These are phyloP conservation scores for Scytalidium sp. DNA, from an alignment of 2,329 filamentous ascomycete species.

Conservation along the genomic window DNA sequence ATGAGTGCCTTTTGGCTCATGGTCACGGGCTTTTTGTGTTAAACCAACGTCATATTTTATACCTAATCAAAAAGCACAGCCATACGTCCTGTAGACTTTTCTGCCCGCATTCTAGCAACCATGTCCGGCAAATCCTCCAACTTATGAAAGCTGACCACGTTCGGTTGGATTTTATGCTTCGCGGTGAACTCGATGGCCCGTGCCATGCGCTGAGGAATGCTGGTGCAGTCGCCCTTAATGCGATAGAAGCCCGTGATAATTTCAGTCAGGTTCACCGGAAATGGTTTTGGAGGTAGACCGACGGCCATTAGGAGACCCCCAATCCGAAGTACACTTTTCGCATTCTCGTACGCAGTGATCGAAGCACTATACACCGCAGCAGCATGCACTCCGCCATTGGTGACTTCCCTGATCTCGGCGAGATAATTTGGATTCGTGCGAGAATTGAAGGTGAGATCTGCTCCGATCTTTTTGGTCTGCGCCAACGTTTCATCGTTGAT, in stretches of 20 bases:
- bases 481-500: conserved; percentile 1
- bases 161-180: conserved; percentile 5
- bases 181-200: conserved; percentile 1
- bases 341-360: neutral
- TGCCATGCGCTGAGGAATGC: neutral
- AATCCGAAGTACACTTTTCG: conserved; percentile 1
- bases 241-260: neutral
- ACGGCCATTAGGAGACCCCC: conserved; percentile 6
- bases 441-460: conserved; percentile 3
- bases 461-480: conserved; percentile 1
- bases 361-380: conserved; percentile 2
- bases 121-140: conserved; percentile 4
- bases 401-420: conserved; percentile 1
- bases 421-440: neutral
- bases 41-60: too few species aligned
- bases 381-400: neutral
- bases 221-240: conserved; percentile 4
- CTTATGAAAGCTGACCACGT: conserved; percentile 1
- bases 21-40: too few species aligned
- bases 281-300: conserved; percentile 1
- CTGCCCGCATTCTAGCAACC: conserved; percentile 1
- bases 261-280: conserved; percentile 1
- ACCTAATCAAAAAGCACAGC: conserved; percentile 1
- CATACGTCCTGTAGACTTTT: conserved; percentile 1
- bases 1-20: too few species aligned